Base-by-base conservation (phyloP, 202 grass and related monocot genomes). In the Panicum virgatum region DNA sequence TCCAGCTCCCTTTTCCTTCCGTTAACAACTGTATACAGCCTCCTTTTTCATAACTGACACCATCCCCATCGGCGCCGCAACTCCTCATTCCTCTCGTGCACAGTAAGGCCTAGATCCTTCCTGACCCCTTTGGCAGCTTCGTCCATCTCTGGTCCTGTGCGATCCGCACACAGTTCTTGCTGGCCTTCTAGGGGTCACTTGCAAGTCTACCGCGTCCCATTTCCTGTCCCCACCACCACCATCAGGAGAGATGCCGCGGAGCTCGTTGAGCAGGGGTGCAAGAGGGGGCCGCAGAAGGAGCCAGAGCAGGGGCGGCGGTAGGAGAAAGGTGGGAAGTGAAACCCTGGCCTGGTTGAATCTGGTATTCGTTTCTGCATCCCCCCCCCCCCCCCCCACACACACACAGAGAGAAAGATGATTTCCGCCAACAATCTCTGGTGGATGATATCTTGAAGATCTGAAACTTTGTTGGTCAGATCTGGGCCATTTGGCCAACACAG, bases 241-340 rank as follows among this genome's bases (percentile, higher is more conserved):
- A 69, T 20, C 6, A 9, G 51, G 26, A 45, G 65, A 80, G 65
- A 80, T 80, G 78, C 78, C 78, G 5, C 16, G 65, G 53, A 23
- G 64, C 38, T 69, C 18, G 3, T 80, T 26, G 1, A 80, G 78
- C 65, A 70, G 78, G 38, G 65, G 78, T 18, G 36, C 3, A 1
- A 69, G 78, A 80, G 64, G 52, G 14, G 72, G 72, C 14, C 62
- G 62, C 13, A 39, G 72, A 75, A 40, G 64, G 37, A 38, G 64
- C 14, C 34, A 29, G 77, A 6, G 78, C 12, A 80, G 63, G 15
- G 78, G 77, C 6, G 7, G 47, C 2, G 37, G 50, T 44, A n/a
- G 51, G 63, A 40, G 48, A 43, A 69, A 69, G 63, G 77, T 3
- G 50, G 6, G 10, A 18, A 14, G 10, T 3, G 65, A 58, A 25